Conservation (phyloP, 306 rosid genomes). For the Cicer yamashitae region DNA sequence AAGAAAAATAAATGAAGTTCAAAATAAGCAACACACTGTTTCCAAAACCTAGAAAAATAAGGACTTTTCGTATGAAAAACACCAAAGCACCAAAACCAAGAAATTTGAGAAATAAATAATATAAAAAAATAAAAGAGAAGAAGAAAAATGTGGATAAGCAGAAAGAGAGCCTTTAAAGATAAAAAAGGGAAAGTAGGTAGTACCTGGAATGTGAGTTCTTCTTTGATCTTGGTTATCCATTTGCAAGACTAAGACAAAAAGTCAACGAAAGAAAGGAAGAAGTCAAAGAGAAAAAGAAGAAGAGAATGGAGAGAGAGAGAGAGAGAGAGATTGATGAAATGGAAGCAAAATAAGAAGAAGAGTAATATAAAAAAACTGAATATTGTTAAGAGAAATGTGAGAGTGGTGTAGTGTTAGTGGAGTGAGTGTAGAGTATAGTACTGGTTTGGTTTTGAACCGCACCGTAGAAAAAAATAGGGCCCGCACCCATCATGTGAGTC, state of each 20-base stretch:
- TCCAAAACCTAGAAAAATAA: constrained; percentile 31
- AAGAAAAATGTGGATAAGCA: not conserved
- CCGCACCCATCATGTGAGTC: constrained; percentile 36
- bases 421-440: too few relatives aligned
- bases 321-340: not conserved
- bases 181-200: constrained; percentile 16
- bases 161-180: not conserved
- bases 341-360: not conserved
- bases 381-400: too few relatives aligned
- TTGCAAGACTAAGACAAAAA: constrained; percentile 30
- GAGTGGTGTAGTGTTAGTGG: too few relatives aligned
- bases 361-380: not conserved
- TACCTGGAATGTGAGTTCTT: constrained; percentile 46
- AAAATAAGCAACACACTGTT: constrained; percentile 28
- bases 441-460: too few relatives aligned
- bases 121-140: not conserved
- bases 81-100: constrained; percentile 19
- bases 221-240: constrained; percentile 51
- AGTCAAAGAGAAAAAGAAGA: constrained; percentile 6
- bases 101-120: constrained; percentile 13
- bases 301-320: not conserved
- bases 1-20: not conserved
- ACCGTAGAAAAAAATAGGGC: constrained; percentile 14
- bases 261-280: constrained; percentile 30
- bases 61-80: constrained; percentile 38